A percentile compares a stretch with the other conserved stretches of the same genome.
Conservation (phyloP, 2,329 filamentous ascomycete species). For the Colletotrichum somersetense region DNA sequence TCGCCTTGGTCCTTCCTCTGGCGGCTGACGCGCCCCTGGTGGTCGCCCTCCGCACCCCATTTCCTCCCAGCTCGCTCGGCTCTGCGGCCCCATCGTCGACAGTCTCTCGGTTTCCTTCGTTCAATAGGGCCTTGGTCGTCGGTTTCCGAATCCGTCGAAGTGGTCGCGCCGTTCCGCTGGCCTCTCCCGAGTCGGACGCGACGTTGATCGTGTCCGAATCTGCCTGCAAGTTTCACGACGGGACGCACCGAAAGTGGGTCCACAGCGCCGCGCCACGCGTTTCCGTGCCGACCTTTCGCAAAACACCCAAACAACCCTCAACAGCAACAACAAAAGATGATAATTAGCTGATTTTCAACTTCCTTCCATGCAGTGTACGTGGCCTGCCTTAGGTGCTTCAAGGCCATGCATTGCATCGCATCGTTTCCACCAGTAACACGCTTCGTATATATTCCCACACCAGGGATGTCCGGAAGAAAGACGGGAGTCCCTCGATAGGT, state of each 20-base stretch:
- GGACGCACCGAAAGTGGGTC: slow-evolving; percentile 7
- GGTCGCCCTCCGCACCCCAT: neutral
- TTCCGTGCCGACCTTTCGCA: too few species aligned
- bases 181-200: neutral
- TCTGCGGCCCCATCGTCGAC: neutral
- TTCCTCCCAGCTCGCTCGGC: neutral
- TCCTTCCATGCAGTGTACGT: too few species aligned
- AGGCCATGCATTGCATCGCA: too few species aligned
- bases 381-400: too few species aligned
- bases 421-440: too few species aligned
- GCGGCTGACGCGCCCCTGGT: neutral
- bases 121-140: neutral
- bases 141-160: neutral
- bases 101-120: neutral
- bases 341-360: too few species aligned
- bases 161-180: neutral
- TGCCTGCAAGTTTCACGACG: neutral
- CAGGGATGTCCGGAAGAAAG: too few species aligned
- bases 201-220: neutral
- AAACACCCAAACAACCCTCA: too few species aligned
- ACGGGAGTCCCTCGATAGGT: too few species aligned
- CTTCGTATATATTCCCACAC: too few species aligned
- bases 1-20: neutral
- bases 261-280: neutral
- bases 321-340: too few species aligned